Percentiles rank a stretch among this genome's conserved stretches.
Evolutionary conservation across 2,329 filamentous ascomycete species (phyloP).

Genomic region (Penicillium polonicum): DNA sequence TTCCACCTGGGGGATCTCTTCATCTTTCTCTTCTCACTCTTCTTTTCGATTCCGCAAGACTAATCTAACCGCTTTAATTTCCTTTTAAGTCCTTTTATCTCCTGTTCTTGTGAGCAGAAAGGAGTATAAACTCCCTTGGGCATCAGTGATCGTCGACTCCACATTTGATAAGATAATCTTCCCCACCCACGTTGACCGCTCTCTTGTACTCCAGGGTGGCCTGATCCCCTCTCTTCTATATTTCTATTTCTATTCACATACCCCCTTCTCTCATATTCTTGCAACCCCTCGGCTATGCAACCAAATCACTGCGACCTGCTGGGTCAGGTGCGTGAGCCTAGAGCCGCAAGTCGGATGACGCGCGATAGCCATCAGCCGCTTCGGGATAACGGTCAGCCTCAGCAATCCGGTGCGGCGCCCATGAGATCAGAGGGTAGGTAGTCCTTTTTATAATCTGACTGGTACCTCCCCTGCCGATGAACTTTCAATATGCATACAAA

Average conservation of each 20-base stretch:
- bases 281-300: constrained; percentile 34
- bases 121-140: constrained; percentile 15
- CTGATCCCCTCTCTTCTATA: constrained; percentile 15
- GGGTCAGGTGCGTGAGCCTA: constrained; percentile 38
- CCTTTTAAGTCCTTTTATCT: neutral
- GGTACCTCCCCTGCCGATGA: constrained; percentile 14
- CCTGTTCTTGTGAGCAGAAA: neutral
- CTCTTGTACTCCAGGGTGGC: constrained; percentile 19
- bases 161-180: constrained; percentile 28
- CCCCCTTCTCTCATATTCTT: neutral
- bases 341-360: constrained; percentile 34
- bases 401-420: constrained; percentile 35
- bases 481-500: constrained; percentile 23
- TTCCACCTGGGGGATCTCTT: neutral
- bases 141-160: constrained; percentile 23
- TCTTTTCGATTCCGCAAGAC: neutral
- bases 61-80: neutral
- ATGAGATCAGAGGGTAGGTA: constrained; percentile 46
- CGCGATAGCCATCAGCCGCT: constrained; percentile 33
- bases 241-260: constrained; percentile 7
- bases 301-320: constrained; percentile 41
- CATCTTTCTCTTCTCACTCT: neutral
- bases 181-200: constrained; percentile 27
- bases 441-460: constrained; percentile 16
- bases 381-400: constrained; percentile 37